Evolutionary conservation across 164 flowering plant species (phyloP).

Genomic region (Stephania japonica): DNA sequence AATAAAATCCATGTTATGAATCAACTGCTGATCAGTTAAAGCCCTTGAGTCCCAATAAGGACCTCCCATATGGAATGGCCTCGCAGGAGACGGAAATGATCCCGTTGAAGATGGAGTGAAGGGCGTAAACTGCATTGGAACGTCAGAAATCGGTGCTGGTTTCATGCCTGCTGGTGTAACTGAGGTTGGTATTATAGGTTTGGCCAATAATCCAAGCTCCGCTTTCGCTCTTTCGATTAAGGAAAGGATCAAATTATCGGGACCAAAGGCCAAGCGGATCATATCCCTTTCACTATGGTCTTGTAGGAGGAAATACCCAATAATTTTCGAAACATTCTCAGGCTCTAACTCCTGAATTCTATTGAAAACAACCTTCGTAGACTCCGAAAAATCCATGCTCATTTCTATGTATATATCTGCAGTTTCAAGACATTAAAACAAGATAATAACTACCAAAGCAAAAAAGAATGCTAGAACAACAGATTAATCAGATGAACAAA

Average conservation of each 20-base stretch:
- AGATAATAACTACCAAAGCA: not conserved
- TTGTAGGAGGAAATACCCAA: constrained; percentile 55
- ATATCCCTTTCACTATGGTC: constrained; percentile 54
- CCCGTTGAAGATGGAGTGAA: constrained; percentile 41
- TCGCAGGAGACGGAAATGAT: constrained; percentile 25
- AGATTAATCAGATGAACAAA: not conserved
- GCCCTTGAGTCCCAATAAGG: constrained; percentile 47
- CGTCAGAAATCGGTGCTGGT: constrained; percentile 29
- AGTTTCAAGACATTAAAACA: constrained; percentile 1
- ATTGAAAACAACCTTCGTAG: constrained; percentile 50
- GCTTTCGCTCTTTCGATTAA: constrained; percentile 39
- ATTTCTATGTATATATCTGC: constrained; percentile 17
- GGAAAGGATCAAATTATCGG: constrained; percentile 40
- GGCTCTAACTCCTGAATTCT: constrained; percentile 61
- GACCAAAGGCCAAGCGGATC: constrained; percentile 57
- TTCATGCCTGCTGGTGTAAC: constrained; percentile 26
- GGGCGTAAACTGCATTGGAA: constrained; percentile 34
- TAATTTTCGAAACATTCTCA: constrained; percentile 52
- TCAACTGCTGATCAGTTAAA: constrained; percentile 23
- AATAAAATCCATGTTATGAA: constrained; percentile 25
- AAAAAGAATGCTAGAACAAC: not conserved
- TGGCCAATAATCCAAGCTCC: constrained; percentile 30
- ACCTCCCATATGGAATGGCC: constrained; percentile 15
- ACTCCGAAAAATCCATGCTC: constrained; percentile 58
- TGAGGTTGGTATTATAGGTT: constrained; percentile 23